Evolutionary conservation across 2,329 filamentous ascomycete genomes (phyloP), one percentile per base, ranked within the genome.

Genomic region (Penicillium griseofulvum): DNA sequence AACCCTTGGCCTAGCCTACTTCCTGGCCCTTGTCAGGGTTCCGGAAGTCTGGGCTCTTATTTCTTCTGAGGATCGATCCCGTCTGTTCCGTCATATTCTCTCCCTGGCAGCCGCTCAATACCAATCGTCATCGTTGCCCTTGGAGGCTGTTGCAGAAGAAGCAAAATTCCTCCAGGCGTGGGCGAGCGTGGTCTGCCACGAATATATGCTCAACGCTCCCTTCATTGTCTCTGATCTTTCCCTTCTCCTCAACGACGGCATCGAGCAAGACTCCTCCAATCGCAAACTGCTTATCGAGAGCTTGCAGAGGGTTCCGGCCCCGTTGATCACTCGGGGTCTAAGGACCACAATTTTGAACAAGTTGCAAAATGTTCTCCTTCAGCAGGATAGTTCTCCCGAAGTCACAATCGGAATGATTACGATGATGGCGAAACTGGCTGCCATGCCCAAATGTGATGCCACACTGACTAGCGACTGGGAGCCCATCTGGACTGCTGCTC

Each of bases 391-490:
- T 52, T 47, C 59, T 17, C 50, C 65, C 1, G 67, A 71, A 29
- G 52, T 68, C 10, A 66, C 65, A 9, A 57, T 73, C 17, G 69
- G 71, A 3, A 59, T 74, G 3, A 48, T 76, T 41, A 70, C 72
- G 5, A 62, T 76, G 57, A 74, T 76, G 71, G 71, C 73, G 0
- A 74, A 71, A 33, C 51, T 76, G 43, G 68, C 72, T 5, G 68
- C 70, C n/a, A 69, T 73, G 66, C 67, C 74, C 4, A 76, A 75
- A 55, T 73, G 69, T 9, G 61, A 71, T 34, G 72, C 72, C 7
- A 57, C 60, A 17, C 44, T 76, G 24, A 74, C 71, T 10, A 68
- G 65, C 44, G 69, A 73, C 43, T 69, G 67, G 64, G 69, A 72
- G 24, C 68, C 67, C 5, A 63, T 72, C 34, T 76, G 72, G 69